Percentiles rank a stretch among this genome's conserved stretches.
These are phyloP conservation scores for Fusarium keratoplasticum DNA, from an alignment of 2,329 filamentous ascomycete genomes.

Conservation along the genomic window DNA sequence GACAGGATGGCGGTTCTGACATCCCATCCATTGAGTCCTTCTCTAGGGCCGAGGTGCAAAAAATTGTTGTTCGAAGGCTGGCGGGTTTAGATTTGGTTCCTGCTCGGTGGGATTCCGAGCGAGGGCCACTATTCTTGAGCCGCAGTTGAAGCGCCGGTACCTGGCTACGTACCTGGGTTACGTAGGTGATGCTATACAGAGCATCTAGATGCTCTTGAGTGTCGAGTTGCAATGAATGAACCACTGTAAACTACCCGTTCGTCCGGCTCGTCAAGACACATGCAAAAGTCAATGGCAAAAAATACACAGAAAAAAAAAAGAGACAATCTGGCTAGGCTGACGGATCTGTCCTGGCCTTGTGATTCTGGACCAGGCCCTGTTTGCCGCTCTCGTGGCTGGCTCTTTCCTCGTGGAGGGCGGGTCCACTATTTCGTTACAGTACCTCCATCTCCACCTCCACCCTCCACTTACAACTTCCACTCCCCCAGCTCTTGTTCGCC, in stretches of 20 bases:
- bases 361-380: constrained; percentile 1
- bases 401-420: constrained; percentile 21
- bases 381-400: constrained; percentile 1
- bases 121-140: background rate
- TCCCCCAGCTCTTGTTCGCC: constrained; percentile 34
- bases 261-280: background rate
- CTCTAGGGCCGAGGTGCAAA: constrained; percentile 37
- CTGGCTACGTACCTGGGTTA: background rate
- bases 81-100: constrained; percentile 7
- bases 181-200: background rate
- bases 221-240: background rate
- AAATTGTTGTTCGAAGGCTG: background rate
- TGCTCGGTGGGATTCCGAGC: constrained; percentile 39
- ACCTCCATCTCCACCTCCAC: background rate
- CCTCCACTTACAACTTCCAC: constrained; percentile 26
- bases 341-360: constrained; percentile 4
- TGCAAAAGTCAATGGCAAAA: background rate
- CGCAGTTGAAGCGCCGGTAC: background rate
- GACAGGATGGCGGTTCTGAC: constrained; percentile 15
- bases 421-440: constrained; percentile 18
- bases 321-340: background rate
- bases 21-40: constrained; percentile 2
- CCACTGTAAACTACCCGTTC: background rate
- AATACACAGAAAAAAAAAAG: background rate
- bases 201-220: background rate